Base-by-base conservation (phyloP, 2,329 filamentous ascomycete genomes). In the Elsinoe arachidis region DNA sequence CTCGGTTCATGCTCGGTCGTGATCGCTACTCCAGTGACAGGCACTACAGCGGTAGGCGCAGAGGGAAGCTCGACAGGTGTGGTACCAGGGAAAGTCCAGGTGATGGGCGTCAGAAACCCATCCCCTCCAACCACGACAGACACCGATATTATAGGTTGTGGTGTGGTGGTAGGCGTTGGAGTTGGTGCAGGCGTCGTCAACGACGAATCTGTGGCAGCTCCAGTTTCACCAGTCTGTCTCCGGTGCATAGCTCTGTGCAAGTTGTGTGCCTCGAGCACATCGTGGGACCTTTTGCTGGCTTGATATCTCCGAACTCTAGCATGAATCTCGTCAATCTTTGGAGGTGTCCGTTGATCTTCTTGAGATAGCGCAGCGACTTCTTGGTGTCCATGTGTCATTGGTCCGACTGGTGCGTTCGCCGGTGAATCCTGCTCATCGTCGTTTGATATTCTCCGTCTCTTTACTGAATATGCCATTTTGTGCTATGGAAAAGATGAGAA, bases 391-490 rank as follows among this genome's bases (percentile, higher is more conserved):
- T 56, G 54, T 33, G 54, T 56, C 5, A 49, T 23, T 14, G 39
- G 54, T 30, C 41, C 54, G 7, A 56, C 43, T n/a, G 41, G 54
- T 34, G 41, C 9, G 17, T 56, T 33, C 7, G 43, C 21, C 15
- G 54, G 54, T 47, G 11, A 15, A 19, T 34, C 26, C 17, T 34
- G 49, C 4, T 53, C 49, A n/a, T 15, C 33, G 14, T 53, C 49
- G 7, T 23, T 30, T 10, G 54, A 35, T 43, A 56, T 30, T 30
- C 41, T 47, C 41, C 54, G 44, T 49, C 54, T 56, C 54, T 56
- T 56, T 19, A 56, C 33, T 14, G 54, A 33, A 33, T 56, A 56
- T 56, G 54, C 54, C 54, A 56, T 56, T 30, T 19, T 44, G 21
- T 12, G 17, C 5, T 3, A 19, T 23, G 41, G 26, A 6, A 14